phyloP scores from a whole-genome alignment of 2,329 filamentous ascomycete species.

The Colletotrichum musicola region DNA sequence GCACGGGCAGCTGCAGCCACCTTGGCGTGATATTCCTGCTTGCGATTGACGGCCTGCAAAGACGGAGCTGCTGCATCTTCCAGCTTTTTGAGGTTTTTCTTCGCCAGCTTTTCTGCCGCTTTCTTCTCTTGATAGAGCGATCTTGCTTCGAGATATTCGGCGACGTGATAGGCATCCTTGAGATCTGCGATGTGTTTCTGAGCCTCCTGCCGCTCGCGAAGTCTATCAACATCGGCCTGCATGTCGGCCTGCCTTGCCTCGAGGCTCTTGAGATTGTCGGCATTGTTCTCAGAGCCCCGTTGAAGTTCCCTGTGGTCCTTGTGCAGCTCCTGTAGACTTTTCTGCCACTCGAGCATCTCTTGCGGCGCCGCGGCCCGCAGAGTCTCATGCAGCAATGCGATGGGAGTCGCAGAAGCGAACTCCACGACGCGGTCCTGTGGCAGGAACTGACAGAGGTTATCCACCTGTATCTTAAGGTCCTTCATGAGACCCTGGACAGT shows the following conservation, averaged over 20 bases:
- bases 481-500: conserved; percentile 76
- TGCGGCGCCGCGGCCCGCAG: conserved; percentile 87
- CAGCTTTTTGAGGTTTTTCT: conserved; percentile 69
- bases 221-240: conserved; percentile 84
- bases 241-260: conserved; percentile 81
- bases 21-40: conserved; percentile 73
- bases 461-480: conserved; percentile 89
- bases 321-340: conserved; percentile 78
- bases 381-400: conserved; percentile 87
- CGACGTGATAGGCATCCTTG: conserved; percentile 73
- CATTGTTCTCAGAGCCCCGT: conserved; percentile 67
- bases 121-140: conserved; percentile 65
- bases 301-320: conserved; percentile 76
- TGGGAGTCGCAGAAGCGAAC: conserved; percentile 85
- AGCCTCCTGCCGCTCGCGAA: conserved; percentile 80
- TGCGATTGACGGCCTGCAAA: conserved; percentile 75
- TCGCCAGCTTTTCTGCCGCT: conserved; percentile 64
- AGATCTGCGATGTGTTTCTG: conserved; percentile 74
- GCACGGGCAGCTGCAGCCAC: conserved; percentile 68
- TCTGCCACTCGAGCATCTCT: conserved; percentile 84
- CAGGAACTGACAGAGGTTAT: conserved; percentile 97
- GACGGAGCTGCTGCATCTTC: conserved; percentile 74
- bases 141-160: conserved; percentile 72
- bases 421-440: conserved; percentile 96
- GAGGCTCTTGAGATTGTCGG: conserved; percentile 74